Evolutionary conservation across 2,329 filamentous ascomycete genomes (phyloP).

Genomic region (Juglanconis sp.): DNA sequence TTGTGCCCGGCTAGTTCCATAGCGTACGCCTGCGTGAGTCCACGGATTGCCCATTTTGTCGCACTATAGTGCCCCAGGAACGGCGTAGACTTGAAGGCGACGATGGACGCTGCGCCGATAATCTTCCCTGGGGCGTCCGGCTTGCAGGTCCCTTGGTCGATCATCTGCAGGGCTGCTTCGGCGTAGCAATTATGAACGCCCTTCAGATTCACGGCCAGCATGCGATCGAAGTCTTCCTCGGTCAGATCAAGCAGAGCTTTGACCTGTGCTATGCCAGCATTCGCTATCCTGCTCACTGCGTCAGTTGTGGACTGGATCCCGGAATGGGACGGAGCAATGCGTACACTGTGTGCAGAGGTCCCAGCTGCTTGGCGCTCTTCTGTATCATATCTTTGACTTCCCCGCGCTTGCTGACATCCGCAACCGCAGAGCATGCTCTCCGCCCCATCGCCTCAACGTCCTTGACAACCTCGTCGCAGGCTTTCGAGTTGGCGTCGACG

Average conservation of each 20-base stretch:
- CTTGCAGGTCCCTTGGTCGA: constrained; percentile 50
- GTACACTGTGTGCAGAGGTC: constrained; percentile 38
- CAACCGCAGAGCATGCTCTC: constrained; percentile 52
- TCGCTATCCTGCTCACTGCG: constrained; percentile 43
- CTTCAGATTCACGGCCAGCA: constrained; percentile 64
- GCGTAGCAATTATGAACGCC: constrained; percentile 65
- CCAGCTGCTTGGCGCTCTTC: constrained; percentile 49
- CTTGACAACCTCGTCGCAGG: constrained; percentile 49
- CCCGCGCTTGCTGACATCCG: constrained; percentile 56
- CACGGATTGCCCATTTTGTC: constrained; percentile 64
- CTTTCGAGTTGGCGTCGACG: constrained; percentile 47
- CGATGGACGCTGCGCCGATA: constrained; percentile 52
- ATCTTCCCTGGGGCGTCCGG: constrained; percentile 38
- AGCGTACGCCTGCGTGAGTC: constrained; percentile 63
- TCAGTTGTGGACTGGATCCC: no score
- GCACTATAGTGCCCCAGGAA: constrained; percentile 61
- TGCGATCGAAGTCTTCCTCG: constrained; percentile 52
- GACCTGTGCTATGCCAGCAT: constrained; percentile 60
- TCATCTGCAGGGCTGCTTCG: constrained; percentile 62
- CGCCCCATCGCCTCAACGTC: constrained; percentile 51
- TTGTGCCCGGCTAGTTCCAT: constrained; percentile 62
- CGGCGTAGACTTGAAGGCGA: constrained; percentile 57
- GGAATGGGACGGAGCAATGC: not conserved
- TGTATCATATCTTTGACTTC: constrained; percentile 52
- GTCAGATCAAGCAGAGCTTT: constrained; percentile 54